Conservation (phyloP, 129 eudicot genomes). For the Artemisia tridentata region DNA sequence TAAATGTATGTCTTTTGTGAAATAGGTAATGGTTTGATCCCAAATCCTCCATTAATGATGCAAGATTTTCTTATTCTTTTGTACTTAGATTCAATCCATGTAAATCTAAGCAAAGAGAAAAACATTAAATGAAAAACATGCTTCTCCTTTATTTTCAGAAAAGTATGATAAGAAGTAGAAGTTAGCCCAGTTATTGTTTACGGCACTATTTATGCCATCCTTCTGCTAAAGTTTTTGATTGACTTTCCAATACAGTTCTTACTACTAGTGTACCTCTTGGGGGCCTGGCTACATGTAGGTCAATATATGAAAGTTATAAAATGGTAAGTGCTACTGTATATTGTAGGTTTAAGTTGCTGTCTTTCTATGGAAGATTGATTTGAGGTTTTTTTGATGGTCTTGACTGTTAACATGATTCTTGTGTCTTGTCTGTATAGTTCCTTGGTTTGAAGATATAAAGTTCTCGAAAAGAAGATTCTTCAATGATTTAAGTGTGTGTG, state of each 20-base stretch:
- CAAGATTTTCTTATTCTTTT: too few relatives aligned
- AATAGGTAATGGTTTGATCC: too few relatives aligned
- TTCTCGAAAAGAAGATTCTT: background rate
- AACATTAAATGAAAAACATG: too few relatives aligned
- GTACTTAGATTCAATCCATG: too few relatives aligned
- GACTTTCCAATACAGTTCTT: background rate
- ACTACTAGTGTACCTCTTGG: background rate
- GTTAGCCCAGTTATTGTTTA: constrained; percentile 1
- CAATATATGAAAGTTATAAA: background rate
- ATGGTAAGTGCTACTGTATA: background rate
- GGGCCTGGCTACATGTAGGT: background rate
- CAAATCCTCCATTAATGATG: too few relatives aligned
- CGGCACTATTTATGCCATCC: constrained; percentile 1
- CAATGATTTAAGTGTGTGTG: background rate
- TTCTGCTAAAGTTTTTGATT: background rate
- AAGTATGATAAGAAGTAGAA: constrained; percentile 2
- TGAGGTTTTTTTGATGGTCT: too few relatives aligned
- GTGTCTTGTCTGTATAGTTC: background rate
- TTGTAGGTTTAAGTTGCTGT: background rate
- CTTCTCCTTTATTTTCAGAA: background rate
- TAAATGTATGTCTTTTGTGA: too few relatives aligned
- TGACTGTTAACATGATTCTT: too few relatives aligned
- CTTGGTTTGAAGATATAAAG: background rate
- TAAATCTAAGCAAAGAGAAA: too few relatives aligned
- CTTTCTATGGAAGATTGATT: background rate